Conservation (phyloP, 73 alveolate species). For the Stentor roeselii region DNA sequence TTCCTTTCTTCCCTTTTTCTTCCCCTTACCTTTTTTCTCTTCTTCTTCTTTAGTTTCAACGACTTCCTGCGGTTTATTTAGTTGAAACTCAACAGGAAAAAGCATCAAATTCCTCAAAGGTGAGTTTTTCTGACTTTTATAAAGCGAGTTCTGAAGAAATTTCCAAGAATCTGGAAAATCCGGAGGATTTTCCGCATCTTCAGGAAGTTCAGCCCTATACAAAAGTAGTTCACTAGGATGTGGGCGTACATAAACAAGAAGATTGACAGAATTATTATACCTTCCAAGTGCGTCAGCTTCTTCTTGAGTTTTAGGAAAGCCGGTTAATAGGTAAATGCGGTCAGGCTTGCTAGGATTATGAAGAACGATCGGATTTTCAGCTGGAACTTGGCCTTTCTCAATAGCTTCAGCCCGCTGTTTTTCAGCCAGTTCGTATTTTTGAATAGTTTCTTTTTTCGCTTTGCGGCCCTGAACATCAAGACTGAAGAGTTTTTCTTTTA, state of each 20-base stretch:
- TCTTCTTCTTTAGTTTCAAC: not conserved
- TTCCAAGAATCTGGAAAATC: conserved; percentile 1
- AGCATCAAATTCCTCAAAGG: not conserved
- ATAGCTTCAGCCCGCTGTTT: conserved; percentile 12
- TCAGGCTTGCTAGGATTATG: conserved; percentile 20
- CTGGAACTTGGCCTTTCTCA: not conserved
- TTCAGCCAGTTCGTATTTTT: conserved; percentile 10
- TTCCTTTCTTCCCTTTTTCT: not conserved
- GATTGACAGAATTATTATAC: not conserved
- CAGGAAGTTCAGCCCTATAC: not conserved
- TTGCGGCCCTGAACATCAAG: not conserved
- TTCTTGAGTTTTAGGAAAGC: conserved; percentile 5
- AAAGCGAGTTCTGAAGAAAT: not conserved
- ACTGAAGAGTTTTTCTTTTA: not conserved
- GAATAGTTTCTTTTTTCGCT: conserved; percentile 14
- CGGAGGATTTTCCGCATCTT: conserved; percentile 9
- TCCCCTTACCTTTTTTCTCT: not conserved
- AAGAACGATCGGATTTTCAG: conserved; percentile 6
- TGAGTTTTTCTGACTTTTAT: not conserved
- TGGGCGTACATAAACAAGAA: not conserved
- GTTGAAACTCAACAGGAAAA: not conserved
- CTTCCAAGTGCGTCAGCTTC: conserved; percentile 24
- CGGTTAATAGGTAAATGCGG: not conserved
- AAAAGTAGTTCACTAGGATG: not conserved
- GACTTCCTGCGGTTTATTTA: conserved; percentile 11